phyloP scores from a whole-genome alignment of 2,329 filamentous ascomycete genomes.

The Fusarium humuli region DNA sequence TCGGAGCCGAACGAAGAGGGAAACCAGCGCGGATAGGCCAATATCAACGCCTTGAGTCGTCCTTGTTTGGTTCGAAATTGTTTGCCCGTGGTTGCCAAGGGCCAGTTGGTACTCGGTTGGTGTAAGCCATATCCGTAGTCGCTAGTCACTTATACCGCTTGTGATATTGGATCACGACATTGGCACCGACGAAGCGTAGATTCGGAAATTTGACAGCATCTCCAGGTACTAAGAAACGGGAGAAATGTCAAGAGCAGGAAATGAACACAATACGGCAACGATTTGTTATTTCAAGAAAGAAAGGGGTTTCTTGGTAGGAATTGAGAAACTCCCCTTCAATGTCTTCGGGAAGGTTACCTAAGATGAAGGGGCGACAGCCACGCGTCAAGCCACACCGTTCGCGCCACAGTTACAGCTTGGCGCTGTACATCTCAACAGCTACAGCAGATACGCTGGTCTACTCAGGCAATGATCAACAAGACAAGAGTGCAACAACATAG shows the following conservation, averaged over 20 bases:
- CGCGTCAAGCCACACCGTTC: conserved; percentile 34
- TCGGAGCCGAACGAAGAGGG: not conserved
- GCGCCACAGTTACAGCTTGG: conserved; percentile 12
- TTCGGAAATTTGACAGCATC: not conserved
- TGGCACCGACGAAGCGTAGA: not conserved
- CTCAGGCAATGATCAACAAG: conserved; percentile 34
- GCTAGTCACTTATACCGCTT: conserved; percentile 10
- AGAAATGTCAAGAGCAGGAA: not conserved
- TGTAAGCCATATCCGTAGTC: conserved; percentile 4
- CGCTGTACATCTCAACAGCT: conserved; percentile 1
- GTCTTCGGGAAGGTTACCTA: not conserved
- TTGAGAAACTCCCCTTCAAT: not conserved
- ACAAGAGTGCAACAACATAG: conserved; percentile 16
- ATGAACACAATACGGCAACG: not conserved
- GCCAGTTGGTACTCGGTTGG: not conserved
- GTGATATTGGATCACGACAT: conserved; percentile 7
- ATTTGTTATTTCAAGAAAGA: not conserved
- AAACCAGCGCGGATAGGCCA: not conserved
- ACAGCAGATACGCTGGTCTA: not conserved
- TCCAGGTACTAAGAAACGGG: not conserved
- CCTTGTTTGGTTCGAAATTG: conserved; percentile 3
- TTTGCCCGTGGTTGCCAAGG: conserved; percentile 14
- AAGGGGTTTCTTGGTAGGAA: not conserved
- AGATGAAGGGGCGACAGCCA: conserved; percentile 29
- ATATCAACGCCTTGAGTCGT: not conserved